A percentile compares a stretch with the other conserved stretches of the same genome.
phyloP scores from a whole-genome alignment of 2,329 filamentous ascomycete species.

The Pseudomassariella vexata region DNA sequence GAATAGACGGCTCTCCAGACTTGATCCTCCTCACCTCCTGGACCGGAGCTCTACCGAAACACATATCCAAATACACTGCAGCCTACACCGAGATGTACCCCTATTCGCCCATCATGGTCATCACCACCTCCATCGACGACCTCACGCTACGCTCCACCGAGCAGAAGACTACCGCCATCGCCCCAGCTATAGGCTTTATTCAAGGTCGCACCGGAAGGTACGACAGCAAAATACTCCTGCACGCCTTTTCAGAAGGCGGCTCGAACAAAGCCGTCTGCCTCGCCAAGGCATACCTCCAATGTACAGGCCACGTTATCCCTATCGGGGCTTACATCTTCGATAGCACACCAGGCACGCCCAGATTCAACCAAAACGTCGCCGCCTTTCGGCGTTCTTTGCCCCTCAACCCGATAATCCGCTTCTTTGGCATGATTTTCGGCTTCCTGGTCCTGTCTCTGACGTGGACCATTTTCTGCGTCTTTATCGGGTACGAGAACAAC shows the following conservation, averaged over 20 bases:
- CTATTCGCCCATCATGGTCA: constrained; percentile 32
- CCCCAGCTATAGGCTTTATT: constrained; percentile 3
- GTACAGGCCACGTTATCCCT: constrained; percentile 27
- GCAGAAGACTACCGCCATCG: constrained; percentile 2
- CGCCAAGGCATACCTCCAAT: constrained; percentile 27
- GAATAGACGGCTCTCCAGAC: constrained; percentile 17
- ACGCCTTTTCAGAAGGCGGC: constrained; percentile 46
- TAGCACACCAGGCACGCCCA: constrained; percentile 33
- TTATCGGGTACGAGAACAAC: constrained; percentile 11
- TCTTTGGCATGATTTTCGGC: constrained; percentile 9
- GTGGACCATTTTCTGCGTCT: constrained; percentile 9
- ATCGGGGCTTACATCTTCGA: constrained; percentile 35
- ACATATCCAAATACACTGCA: constrained; percentile 39
- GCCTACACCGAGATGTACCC: constrained; percentile 37
- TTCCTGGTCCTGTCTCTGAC: constrained; percentile 9
- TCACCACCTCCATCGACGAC: constrained; percentile 29
- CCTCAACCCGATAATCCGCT: constrained; percentile 4
- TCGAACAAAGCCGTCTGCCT: constrained; percentile 30
- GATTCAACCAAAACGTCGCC: constrained; percentile 13
- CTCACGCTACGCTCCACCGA: constrained; percentile 17
- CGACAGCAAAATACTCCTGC: constrained; percentile 24
- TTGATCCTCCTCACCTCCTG: constrained; percentile 39
- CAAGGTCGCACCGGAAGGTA: constrained; percentile 4
- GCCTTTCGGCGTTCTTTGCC: constrained; percentile 12
- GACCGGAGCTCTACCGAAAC: constrained; percentile 37